Percentiles rank a stretch among this genome's conserved stretches.
Evolutionary conservation across 768 basidiomycete genomes (phyloP).

Genomic region (Agrocybe chaxingu): DNA sequence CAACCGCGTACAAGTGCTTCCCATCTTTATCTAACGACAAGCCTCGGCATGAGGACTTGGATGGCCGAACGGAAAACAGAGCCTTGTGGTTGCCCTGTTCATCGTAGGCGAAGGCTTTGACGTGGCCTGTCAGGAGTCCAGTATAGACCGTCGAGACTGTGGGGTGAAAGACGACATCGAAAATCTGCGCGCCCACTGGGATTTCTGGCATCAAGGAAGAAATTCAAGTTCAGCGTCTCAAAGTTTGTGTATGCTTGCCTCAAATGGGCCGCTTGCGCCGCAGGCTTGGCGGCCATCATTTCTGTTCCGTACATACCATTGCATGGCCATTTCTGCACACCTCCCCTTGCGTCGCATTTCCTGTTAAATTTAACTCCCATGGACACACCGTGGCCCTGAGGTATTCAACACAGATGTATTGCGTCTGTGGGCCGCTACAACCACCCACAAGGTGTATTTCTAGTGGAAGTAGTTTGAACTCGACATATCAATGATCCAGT

Average conservation of each 20-base stretch:
- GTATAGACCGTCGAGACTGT: constrained; percentile 65
- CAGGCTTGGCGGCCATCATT: background rate
- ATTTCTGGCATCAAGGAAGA: constrained; percentile 52
- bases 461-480: constrained; percentile 1
- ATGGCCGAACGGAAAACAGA: constrained; percentile 65
- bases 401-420: too few species aligned
- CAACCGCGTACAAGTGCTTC: constrained; percentile 66
- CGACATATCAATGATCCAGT: constrained; percentile 15
- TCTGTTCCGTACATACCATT: background rate
- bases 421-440: too few species aligned
- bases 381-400: too few species aligned
- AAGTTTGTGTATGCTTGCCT: constrained; percentile 14
- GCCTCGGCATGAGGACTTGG: constrained; percentile 81
- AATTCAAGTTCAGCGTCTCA: constrained; percentile 3
- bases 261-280: constrained; percentile 3
- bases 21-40: constrained; percentile 70
- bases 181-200: constrained; percentile 72
- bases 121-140: constrained; percentile 76
- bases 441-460: background rate
- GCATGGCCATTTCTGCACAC: too few species aligned
- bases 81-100: constrained; percentile 58
- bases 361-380: too few species aligned
- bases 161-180: constrained; percentile 90
- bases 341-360: too few species aligned
- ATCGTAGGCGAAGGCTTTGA: constrained; percentile 81